Base-by-base conservation (phyloP, 1,284 basidiomycete genomes). In the Marasmius tenuissimus region DNA sequence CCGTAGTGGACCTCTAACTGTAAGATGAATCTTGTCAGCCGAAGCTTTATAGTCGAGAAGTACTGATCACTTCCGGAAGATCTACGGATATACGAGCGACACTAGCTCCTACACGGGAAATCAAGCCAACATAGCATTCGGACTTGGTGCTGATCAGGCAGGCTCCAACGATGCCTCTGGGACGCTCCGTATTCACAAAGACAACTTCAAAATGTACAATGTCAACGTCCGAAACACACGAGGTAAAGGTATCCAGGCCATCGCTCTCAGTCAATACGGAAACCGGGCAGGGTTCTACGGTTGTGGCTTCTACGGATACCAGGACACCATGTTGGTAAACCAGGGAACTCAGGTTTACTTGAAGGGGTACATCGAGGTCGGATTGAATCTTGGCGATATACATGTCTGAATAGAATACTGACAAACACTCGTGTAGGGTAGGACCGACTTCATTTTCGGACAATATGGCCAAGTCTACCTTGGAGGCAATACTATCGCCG, bases 381-480 rank as follows among this genome's bases (percentile, higher is more conserved):
- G 57, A n/a, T n/a, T n/a, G 52, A 20, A n/a, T 12, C 11, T 45
- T 1, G 9, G 42, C 58, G 35, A 27, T 12, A 34, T 61, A 18
- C 12, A 20, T 42, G 49, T 61, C n/a, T n/a, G 14, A 18, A 1
- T 37, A 27, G 42, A 54, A 11, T 33, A 20, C 57, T n/a, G 38
- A 40, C 45, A 12, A 33, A 35, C 16, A 58, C 8, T 48, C 12
- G 40, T 16, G 34, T 42, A 85, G 78, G 85, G 84, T 37, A 82
- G 82, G 0, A 76, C 76, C 0, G 84, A 86, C 66, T 86, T 86
- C 65, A 84, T 86, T 62, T 83, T 82, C 60, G 81, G 81, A 4
- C 73, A 76, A 39, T 62, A 57, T 6, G 80, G 77, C 47, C 70
- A 69, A 42, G 79, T 78, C 4, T 82, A 76, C 67, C 82, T 82